phyloP scores from a whole-genome alignment of 805 yeast genomes.

The Saccharomyces paradoxus region DNA sequence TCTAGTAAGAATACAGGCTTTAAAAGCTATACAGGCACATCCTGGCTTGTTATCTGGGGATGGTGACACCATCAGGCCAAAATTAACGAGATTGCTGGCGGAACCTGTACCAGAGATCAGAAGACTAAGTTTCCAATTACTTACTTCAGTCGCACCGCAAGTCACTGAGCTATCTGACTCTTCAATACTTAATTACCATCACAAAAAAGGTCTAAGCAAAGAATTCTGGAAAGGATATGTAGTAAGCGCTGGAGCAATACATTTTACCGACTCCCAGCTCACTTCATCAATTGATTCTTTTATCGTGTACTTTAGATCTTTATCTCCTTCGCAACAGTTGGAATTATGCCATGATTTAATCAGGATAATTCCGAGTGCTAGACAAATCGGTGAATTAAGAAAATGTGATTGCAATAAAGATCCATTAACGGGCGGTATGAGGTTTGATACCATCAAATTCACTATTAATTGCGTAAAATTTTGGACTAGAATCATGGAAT shows the following conservation, averaged over 20 bases:
- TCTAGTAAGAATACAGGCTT: slow-evolving; percentile 48
- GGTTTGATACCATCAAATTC: slow-evolving; percentile 11
- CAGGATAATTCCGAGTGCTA: slow-evolving; percentile 16
- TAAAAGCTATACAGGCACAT: slow-evolving; percentile 34
- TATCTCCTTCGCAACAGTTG: slow-evolving; percentile 4
- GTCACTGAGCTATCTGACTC: slow-evolving; percentile 1
- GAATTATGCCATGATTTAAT: slow-evolving; percentile 14
- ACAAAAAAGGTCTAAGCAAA: slow-evolving; percentile 7
- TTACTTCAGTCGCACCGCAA: slow-evolving; percentile 1
- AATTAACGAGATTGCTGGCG: slow-evolving; percentile 47
- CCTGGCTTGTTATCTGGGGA: not conserved
- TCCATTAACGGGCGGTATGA: slow-evolving; percentile 6
- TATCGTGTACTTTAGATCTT: slow-evolving; percentile 23
- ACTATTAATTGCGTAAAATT: slow-evolving; percentile 14
- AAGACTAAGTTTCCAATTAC: not conserved
- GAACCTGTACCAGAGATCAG: slow-evolving; percentile 53
- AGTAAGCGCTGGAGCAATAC: slow-evolving; percentile 49
- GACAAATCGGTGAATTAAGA: slow-evolving; percentile 6
- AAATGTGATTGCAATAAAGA: not conserved
- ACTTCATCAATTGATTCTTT: slow-evolving; percentile 37
- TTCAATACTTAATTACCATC: slow-evolving; percentile 8
- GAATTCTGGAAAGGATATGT: slow-evolving; percentile 51
- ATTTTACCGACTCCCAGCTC: slow-evolving; percentile 41
- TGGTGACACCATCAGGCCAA: slow-evolving; percentile 20
- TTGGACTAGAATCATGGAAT: slow-evolving; percentile 22